These are phyloP conservation scores for Russula compacta DNA, from an alignment of 768 basidiomycete genomes.

Conservation along the genomic window DNA sequence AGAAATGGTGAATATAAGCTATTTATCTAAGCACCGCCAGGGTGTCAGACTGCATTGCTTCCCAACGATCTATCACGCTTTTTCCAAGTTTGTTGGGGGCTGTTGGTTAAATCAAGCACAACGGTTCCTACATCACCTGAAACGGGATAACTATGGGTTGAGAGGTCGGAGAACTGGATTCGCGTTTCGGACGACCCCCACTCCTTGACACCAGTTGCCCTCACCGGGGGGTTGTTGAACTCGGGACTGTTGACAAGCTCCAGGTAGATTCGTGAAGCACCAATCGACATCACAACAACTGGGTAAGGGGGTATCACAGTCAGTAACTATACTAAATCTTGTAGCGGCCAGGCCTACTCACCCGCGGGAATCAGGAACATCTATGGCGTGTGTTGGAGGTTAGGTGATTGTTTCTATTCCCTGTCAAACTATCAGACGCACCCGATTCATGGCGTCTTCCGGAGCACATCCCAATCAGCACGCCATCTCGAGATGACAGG, in stretches of 20 bases:
- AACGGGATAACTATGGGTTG: no score
- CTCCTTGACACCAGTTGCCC: no score
- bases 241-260: neutral
- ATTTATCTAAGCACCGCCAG: no score
- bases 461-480: neutral
- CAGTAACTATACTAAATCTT: neutral
- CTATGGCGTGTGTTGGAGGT: neutral
- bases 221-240: neutral
- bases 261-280: neutral
- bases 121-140: no score
- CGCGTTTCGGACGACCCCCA: no score
- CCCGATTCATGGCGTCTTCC: neutral
- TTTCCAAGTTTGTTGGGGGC: no score
- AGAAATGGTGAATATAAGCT: no score
- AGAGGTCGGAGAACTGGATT: no score
- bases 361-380: neutral
- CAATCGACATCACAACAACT: slow-evolving; percentile 2
- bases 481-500: neutral
- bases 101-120: no score
- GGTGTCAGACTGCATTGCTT: no score
- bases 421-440: neutral
- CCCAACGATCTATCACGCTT: no score
- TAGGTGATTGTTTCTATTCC: neutral
- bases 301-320: neutral
- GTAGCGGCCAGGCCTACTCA: neutral